Percentiles rank a stretch among this genome's conserved stretches.
These are phyloP conservation scores for Acacia confusa DNA, from an alignment of 306 rosid genomes.

Conservation along the genomic window DNA sequence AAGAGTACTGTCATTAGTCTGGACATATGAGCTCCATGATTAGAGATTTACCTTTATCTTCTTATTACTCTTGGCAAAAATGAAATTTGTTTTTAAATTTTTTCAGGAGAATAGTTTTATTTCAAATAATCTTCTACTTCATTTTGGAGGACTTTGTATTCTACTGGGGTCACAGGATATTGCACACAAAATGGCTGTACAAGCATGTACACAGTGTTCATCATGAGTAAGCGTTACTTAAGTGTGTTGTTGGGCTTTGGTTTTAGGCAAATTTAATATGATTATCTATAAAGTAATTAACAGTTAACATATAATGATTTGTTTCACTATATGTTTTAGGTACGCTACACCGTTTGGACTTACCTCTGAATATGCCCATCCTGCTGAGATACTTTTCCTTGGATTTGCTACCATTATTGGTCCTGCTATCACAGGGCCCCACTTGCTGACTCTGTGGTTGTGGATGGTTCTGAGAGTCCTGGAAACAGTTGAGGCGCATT, in stretches of 20 bases:
- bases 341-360: constrained; percentile 97
- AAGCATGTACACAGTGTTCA: constrained; percentile 95
- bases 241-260: constrained; percentile 13
- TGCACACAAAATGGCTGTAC: constrained; percentile 96
- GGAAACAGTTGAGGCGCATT: constrained; percentile 96
- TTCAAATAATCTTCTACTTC: constrained; percentile 85
- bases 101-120: constrained; percentile 67
- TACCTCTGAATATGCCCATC: constrained; percentile 97
- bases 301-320: not conserved
- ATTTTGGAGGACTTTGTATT: constrained; percentile 91
- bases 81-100: constrained; percentile 35
- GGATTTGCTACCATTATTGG: constrained; percentile 93
- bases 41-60: constrained; percentile 3
- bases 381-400: constrained; percentile 94
- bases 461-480: constrained; percentile 94
- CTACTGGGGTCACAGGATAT: constrained; percentile 96
- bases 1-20: constrained; percentile 27
- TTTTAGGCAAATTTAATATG: constrained; percentile 13
- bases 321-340: constrained; percentile 42
- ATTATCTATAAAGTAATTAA: constrained; percentile 22
- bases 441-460: constrained; percentile 87
- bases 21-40: constrained; percentile 22
- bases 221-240: constrained; percentile 79
- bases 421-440: constrained; percentile 98
- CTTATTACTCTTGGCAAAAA: not conserved